These are phyloP conservation scores for Ogataea nitratoaversa DNA, from an alignment of 805 yeast species.

Conservation along the genomic window DNA sequence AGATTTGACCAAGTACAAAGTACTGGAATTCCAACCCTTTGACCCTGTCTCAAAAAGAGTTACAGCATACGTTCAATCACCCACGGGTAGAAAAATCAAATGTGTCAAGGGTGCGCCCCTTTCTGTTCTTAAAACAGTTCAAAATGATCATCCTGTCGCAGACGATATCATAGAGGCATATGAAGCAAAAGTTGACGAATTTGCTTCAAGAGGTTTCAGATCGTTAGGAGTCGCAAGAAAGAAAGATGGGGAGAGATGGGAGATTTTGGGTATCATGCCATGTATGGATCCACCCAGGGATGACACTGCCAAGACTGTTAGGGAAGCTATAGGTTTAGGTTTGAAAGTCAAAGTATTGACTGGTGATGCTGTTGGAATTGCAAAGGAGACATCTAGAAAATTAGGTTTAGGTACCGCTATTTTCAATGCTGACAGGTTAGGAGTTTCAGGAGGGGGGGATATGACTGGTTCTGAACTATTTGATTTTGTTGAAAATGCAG, in stretches of 20 bases:
- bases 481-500: conserved; percentile 93
- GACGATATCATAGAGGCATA: conserved; percentile 90
- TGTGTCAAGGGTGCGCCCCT: conserved; percentile 98
- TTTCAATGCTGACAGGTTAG: conserved; percentile 94
- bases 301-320: conserved; percentile 89
- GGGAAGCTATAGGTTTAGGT: conserved; percentile 87
- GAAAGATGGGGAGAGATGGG: conserved; percentile 98
- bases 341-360: conserved; percentile 94
- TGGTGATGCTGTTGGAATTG: conserved; percentile 98
- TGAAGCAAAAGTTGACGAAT: conserved; percentile 93
- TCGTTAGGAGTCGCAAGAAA: conserved; percentile 97
- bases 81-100: conserved; percentile 87
- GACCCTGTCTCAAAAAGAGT: conserved; percentile 96
- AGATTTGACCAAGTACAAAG: conserved; percentile 88
- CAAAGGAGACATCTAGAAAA: conserved; percentile 96
- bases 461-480: conserved; percentile 96
- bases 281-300: conserved; percentile 98
- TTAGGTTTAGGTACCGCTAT: conserved; percentile 93
- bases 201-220: conserved; percentile 96
- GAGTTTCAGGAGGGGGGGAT: conserved; percentile 89
- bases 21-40: conserved; percentile 90
- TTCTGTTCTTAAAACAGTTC: conserved; percentile 91
- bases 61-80: conserved; percentile 88
- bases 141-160: conserved; percentile 92
- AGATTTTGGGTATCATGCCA: conserved; percentile 94